phyloP scores from a whole-genome alignment of 441 rosid genomes.

The Dalechampia spathulata region DNA sequence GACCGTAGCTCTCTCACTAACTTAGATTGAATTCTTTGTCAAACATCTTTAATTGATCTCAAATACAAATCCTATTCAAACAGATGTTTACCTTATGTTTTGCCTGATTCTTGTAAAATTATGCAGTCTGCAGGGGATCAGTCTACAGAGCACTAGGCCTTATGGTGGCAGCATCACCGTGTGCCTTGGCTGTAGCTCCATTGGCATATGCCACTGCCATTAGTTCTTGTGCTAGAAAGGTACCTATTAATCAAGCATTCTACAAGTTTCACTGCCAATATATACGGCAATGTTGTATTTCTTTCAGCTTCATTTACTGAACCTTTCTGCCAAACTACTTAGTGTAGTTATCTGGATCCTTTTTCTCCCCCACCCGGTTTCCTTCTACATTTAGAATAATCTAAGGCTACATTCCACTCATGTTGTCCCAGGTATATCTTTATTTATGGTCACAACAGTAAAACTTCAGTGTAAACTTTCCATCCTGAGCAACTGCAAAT shows the following conservation, averaged over 20 bases:
- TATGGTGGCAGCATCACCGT: slow-evolving; percentile 97
- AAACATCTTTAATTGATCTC: not conserved
- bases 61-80: not conserved
- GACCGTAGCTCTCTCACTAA: too few species aligned
- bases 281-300: not conserved
- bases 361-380: too few species aligned
- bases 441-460: too few species aligned
- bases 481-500: too few species aligned
- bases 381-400: too few species aligned
- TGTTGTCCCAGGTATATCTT: not conserved
- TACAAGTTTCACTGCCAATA: not conserved
- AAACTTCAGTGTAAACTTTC: too few species aligned
- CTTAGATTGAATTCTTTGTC: too few species aligned
- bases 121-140: slow-evolving; percentile 88
- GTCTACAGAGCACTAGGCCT: slow-evolving; percentile 90
- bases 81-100: not conserved
- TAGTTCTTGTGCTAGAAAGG: slow-evolving; percentile 96
- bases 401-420: too few species aligned
- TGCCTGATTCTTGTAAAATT: slow-evolving; percentile 17
- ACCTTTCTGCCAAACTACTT: not conserved
- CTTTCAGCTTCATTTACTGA: not conserved
- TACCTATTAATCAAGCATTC: slow-evolving; percentile 18
- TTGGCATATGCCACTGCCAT: slow-evolving; percentile 94
- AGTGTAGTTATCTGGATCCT: not conserved
- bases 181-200: slow-evolving; percentile 98